Conservation (phyloP, 2,329 filamentous ascomycete species). For the Talaromyces sp. region DNA sequence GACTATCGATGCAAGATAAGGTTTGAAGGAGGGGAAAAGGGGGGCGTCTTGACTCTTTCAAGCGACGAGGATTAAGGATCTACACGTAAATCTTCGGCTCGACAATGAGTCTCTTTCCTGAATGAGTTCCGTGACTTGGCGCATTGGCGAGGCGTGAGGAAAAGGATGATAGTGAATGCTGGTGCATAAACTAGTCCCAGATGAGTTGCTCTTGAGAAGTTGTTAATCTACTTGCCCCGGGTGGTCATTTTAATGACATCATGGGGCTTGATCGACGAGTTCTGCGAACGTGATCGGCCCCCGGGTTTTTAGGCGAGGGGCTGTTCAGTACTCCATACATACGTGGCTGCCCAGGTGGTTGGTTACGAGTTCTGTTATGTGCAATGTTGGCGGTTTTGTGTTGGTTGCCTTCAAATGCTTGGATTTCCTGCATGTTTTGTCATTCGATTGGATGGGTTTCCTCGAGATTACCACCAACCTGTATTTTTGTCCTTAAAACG, state of each 20-base stretch:
- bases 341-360: background rate
- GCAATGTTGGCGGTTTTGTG: too few species aligned
- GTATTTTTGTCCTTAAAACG: too few species aligned
- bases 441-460: too few species aligned
- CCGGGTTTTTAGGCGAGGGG: background rate
- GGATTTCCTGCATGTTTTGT: too few species aligned
- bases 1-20: constrained; percentile 24
- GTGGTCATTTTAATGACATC: constrained; percentile 4
- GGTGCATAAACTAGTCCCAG: background rate
- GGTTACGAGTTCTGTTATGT: too few species aligned
- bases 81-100: background rate
- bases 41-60: background rate
- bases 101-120: background rate
- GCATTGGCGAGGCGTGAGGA: background rate
- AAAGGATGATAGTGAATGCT: too few species aligned
- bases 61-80: background rate
- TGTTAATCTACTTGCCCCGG: background rate
- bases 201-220: background rate
- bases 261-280: background rate
- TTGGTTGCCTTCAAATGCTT: background rate
- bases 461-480: too few species aligned
- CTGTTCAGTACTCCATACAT: background rate
- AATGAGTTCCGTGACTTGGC: background rate
- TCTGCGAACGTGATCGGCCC: background rate
- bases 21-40: constrained; percentile 7